These are phyloP conservation scores for Nevesoporus exiguus DNA, from an alignment of 768 basidiomycete genomes.

Conservation along the genomic window DNA sequence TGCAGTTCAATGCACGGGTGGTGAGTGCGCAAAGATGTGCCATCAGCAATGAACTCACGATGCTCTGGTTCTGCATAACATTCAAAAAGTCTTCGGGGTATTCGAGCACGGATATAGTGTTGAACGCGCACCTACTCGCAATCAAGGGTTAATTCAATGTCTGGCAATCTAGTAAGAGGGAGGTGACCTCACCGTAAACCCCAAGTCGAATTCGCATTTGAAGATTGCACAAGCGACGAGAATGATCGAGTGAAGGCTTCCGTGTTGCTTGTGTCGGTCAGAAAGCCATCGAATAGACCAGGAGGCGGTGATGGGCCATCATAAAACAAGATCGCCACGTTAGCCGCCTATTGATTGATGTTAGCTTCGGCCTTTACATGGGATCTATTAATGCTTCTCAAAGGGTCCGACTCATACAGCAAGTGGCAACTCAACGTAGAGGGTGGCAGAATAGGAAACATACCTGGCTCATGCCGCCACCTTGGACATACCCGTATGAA, in stretches of 20 bases:
- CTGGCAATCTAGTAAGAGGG: neutral
- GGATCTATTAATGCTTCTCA: neutral
- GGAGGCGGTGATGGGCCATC: slow-evolving; percentile 39
- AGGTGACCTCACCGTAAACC: slow-evolving; percentile 24
- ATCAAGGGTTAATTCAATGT: neutral
- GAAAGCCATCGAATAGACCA: slow-evolving; percentile 31
- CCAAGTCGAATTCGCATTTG: slow-evolving; percentile 13
- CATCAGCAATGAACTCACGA: slow-evolving; percentile 10
- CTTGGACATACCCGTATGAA: slow-evolving; percentile 34
- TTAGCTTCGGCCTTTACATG: slow-evolving; percentile 7
- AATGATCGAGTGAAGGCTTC: slow-evolving; percentile 22
- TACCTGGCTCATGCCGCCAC: slow-evolving; percentile 35
- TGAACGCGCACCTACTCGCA: slow-evolving; percentile 21
- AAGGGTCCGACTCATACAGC: neutral
- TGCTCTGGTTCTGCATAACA: slow-evolving; percentile 13
- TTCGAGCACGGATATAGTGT: slow-evolving; percentile 21
- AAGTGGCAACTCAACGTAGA: neutral
- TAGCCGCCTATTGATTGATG: slow-evolving; percentile 6
- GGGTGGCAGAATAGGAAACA: slow-evolving; percentile 6
- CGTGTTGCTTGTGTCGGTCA: slow-evolving; percentile 11
- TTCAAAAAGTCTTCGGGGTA: slow-evolving; percentile 22
- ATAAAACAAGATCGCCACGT: slow-evolving; percentile 50
- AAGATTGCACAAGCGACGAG: slow-evolving; percentile 25
- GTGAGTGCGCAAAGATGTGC: neutral
- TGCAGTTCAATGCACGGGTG: slow-evolving; percentile 24